phyloP scores from a whole-genome alignment of 129 eudicot species.

The Tanacetum coccineum region DNA sequence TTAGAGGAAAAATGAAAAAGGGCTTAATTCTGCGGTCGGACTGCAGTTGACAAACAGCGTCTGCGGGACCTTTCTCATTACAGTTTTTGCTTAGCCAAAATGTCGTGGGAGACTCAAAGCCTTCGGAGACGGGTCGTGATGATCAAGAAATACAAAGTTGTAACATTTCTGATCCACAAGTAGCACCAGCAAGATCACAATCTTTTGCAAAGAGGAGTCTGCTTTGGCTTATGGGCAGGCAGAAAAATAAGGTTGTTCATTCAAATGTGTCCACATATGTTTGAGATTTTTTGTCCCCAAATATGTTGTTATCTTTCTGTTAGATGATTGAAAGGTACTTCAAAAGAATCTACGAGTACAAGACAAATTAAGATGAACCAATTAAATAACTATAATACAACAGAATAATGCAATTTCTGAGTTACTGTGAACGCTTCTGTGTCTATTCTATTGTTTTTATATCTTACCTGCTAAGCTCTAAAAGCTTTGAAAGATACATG shows the following conservation, averaged over 20 bases:
- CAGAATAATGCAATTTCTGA: conserved; percentile 21
- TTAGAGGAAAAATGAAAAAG: conserved; percentile 58
- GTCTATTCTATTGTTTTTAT: not conserved
- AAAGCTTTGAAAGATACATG: no score
- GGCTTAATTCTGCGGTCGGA: conserved; percentile 34
- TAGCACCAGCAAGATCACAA: conserved; percentile 37
- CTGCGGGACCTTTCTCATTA: conserved; percentile 53
- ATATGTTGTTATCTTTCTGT: conserved; percentile 25
- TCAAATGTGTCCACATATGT: conserved; percentile 48
- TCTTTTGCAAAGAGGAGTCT: conserved; percentile 67
- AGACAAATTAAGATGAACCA: conserved; percentile 19
- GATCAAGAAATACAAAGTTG: conserved; percentile 55
- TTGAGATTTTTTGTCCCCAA: conserved; percentile 33
- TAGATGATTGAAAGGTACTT: conserved; percentile 10
- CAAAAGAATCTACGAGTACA: conserved; percentile 26
- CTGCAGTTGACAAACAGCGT: conserved; percentile 29
- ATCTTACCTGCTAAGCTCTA: no score
- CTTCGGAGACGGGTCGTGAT: conserved; percentile 45
- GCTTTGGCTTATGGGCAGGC: conserved; percentile 82
- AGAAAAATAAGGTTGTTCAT: conserved; percentile 63
- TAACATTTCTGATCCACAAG: conserved; percentile 51
- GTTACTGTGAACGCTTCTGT: not conserved
- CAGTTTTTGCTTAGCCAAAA: conserved; percentile 45
- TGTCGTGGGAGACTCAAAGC: conserved; percentile 26
- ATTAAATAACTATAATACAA: conserved; percentile 7